A percentile compares a stretch with the other conserved stretches of the same genome.
phyloP scores from a whole-genome alignment of 2,329 filamentous ascomycete genomes.

The Calycina marina region DNA sequence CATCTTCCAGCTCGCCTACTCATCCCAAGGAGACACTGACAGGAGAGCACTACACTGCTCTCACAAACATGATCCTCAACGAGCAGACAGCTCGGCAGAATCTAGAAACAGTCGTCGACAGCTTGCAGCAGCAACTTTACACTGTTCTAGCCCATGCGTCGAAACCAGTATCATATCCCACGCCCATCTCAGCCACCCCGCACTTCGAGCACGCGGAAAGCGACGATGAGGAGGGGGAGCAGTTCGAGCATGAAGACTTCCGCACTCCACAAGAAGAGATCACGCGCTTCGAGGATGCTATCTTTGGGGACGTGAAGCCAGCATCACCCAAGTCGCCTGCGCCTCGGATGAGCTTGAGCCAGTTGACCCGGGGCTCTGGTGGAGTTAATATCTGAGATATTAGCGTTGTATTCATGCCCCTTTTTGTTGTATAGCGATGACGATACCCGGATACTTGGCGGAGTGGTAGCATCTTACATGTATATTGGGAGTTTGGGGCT shows the following conservation, averaged over 20 bases:
- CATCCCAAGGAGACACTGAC: constrained; percentile 15
- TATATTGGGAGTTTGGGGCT: constrained; percentile 1
- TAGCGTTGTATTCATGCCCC: no score
- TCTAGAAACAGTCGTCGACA: constrained; percentile 41
- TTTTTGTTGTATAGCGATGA: no score
- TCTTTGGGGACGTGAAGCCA: constrained; percentile 24
- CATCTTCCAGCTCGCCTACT: constrained; percentile 17
- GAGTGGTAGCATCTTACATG: neutral
- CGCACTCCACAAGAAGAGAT: constrained; percentile 36
- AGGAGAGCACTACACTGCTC: constrained; percentile 33
- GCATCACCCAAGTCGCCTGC: constrained; percentile 23
- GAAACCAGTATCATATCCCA: constrained; percentile 8
- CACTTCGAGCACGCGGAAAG: no score
- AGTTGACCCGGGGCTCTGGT: constrained; percentile 32
- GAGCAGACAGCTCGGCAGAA: constrained; percentile 40
- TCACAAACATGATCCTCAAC: constrained; percentile 37
- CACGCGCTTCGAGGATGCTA: constrained; percentile 27
- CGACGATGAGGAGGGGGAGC: constrained; percentile 15
- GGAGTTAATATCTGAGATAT: constrained; percentile 10
- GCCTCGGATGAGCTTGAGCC: constrained; percentile 47
- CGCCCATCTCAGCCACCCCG: constrained; percentile 6
- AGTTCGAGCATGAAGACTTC: constrained; percentile 31
- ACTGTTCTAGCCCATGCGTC: constrained; percentile 1
- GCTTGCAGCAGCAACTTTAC: constrained; percentile 25
- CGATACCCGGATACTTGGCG: neutral